Evolutionary conservation across 2,329 filamentous ascomycete genomes (phyloP), one percentile per base, ranked within the genome.

Genomic region (Dryadomyces quercivorus): DNA sequence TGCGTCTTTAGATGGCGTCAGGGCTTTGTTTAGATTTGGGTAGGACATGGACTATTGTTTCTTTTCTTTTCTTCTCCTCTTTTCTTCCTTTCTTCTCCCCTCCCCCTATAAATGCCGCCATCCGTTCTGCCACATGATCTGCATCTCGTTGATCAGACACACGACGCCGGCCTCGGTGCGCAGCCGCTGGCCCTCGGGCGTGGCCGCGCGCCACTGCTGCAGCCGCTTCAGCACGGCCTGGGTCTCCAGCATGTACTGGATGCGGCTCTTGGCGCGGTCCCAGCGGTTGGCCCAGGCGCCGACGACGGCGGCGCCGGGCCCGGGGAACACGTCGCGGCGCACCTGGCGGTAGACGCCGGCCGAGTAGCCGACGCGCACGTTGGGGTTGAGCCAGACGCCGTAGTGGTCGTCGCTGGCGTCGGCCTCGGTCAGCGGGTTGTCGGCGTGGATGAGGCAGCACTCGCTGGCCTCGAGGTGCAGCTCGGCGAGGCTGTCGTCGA

Each of bases 391-490:
- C 65, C 74, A 88, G 6, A 88, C 79, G 51, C 85, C 81, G 54
- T 71, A 60, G 46, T 60, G 44, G 6, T 15, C 38, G 46, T 45
- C 52, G 3, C n/a, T 42, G 6, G 2, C 20, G 6, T 66, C 65
- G 55, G 63, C 63, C 9, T 50, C 20, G 5, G 74, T 75, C 5
- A 82, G 67, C 1, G 78, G 78, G 61, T 88, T 88, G 62, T 88
- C 85, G 2, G 80, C 79, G 63, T 88, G 85, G 54, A 88, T 81
- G 52, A 91, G 76, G 66, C 87, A 91, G 70, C 86, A 90, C 67
- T 91, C 86, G 15, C 81, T 86, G n/a, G 75, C 86, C 66, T 91
- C 87, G 26, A 90, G 72, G 62, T 88, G 85, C 26, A 71, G 62
- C 8, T 66, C 62, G 2, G 80, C 80, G 1, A 92, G 76, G 4